A percentile compares a stretch with the other conserved stretches of the same genome.
Evolutionary conservation across 805 yeast genomes (phyloP).

Genomic region (Starmerella bombi): DNA sequence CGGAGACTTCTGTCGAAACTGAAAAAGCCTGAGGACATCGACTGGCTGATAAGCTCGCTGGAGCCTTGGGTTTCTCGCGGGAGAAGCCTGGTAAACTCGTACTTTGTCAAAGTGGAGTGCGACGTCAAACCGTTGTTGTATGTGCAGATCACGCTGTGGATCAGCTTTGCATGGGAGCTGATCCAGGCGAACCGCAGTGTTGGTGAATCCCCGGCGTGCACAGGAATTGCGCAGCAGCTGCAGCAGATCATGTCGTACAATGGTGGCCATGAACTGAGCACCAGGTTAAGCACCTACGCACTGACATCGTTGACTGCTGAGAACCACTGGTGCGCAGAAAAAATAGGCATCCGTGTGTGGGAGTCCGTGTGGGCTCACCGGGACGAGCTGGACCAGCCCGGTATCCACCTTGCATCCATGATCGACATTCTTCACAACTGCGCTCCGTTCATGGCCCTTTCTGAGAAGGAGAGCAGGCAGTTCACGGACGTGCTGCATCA

Average conservation of each 20-base stretch:
- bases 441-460: constrained; percentile 10
- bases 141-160: constrained; percentile 36
- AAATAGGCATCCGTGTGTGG: constrained; percentile 6
- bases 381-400: constrained; percentile 8
- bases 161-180: constrained; percentile 61
- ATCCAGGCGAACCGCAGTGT: constrained; percentile 51
- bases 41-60: constrained; percentile 12
- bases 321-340: constrained; percentile 6
- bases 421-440: constrained; percentile 19
- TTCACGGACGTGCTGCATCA: neutral
- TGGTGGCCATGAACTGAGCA: neutral
- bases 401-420: constrained; percentile 10
- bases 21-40: constrained; percentile 27
- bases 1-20: constrained; percentile 27
- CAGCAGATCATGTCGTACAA: constrained; percentile 8
- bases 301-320: constrained; percentile 12
- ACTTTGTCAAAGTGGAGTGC: neutral
- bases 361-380: constrained; percentile 1
- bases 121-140: neutral
- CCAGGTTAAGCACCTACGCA: constrained; percentile 9
- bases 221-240: neutral
- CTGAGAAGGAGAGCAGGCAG: constrained; percentile 3
- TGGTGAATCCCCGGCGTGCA: constrained; percentile 5
- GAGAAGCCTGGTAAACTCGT: neutral
- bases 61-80: neutral